Evolutionary conservation across 129 eudicot genomes (phyloP).

Genomic region (Kitagawia praeruptora): DNA sequence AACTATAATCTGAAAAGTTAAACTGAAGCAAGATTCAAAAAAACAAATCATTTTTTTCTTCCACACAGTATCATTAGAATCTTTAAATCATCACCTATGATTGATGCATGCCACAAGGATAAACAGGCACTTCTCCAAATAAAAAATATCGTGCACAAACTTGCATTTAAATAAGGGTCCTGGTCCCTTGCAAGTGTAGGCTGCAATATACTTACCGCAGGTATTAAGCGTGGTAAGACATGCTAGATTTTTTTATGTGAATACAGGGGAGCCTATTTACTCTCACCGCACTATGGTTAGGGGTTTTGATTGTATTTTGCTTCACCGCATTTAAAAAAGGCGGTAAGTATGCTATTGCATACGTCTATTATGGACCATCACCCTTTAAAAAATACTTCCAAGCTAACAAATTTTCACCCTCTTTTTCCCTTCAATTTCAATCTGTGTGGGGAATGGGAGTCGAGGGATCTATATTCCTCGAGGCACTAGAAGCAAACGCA

Average conservation of each 20-base stretch:
- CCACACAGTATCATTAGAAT: background rate
- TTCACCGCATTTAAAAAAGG: no score
- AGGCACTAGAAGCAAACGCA: slow-evolving; percentile 15
- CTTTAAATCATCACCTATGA: background rate
- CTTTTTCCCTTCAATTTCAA: background rate
- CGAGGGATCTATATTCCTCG: background rate
- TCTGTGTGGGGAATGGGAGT: background rate
- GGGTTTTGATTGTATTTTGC: no score
- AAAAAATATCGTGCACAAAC: background rate
- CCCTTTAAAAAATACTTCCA: background rate
- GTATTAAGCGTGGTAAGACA: no score
- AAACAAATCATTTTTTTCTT: background rate
- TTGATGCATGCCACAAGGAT: slow-evolving; percentile 1
- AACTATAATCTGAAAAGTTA: no score
- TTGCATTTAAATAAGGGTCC: background rate
- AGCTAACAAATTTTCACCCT: background rate
- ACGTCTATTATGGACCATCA: no score
- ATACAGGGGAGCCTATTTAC: no score
- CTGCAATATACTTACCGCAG: no score
- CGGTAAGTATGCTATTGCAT: no score
- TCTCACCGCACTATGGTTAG: no score
- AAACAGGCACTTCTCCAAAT: background rate
- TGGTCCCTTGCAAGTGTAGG: no score
- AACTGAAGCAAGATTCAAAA: no score
- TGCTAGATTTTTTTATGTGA: no score